Evolutionary conservation across 768 basidiomycete species (phyloP).

Genomic region (Kwoniella sp.): DNA sequence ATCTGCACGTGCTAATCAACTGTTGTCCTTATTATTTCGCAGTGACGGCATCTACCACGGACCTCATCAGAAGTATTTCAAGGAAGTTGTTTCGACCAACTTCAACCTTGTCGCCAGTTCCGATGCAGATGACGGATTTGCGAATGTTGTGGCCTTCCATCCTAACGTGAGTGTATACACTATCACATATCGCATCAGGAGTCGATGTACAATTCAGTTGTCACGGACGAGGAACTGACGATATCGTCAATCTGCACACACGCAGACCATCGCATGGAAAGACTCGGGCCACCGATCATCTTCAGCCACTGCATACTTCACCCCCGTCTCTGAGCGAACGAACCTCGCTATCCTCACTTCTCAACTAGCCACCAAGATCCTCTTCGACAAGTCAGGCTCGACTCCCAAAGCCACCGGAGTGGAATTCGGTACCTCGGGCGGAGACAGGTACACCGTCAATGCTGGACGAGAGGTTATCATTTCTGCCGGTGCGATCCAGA

Average conservation of each 20-base stretch:
- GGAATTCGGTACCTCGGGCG: slow-evolving; percentile 21
- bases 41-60: slow-evolving; percentile 62
- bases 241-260: neutral
- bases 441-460: slow-evolving; percentile 57
- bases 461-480: slow-evolving; percentile 67
- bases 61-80: slow-evolving; percentile 62
- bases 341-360: slow-evolving; percentile 62
- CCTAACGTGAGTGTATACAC: slow-evolving; percentile 59
- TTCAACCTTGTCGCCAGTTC: slow-evolving; percentile 45
- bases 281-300: slow-evolving; percentile 63
- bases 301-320: slow-evolving; percentile 63
- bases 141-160: slow-evolving; percentile 65
- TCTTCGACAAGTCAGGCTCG: slow-evolving; percentile 4
- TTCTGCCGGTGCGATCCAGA: slow-evolving; percentile 59
- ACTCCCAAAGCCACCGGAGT: slow-evolving; percentile 19
- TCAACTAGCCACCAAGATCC: slow-evolving; percentile 30
- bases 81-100: slow-evolving; percentile 61
- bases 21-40: no score
- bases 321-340: slow-evolving; percentile 58
- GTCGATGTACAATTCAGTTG: no score
- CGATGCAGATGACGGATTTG: slow-evolving; percentile 64
- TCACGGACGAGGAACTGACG: neutral
- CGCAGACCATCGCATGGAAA: slow-evolving; percentile 60
- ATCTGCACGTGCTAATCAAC: no score
- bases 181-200: no score